These are phyloP conservation scores for Tympanopsis confertula DNA, from an alignment of 2,329 filamentous ascomycete species.

Conservation along the genomic window DNA sequence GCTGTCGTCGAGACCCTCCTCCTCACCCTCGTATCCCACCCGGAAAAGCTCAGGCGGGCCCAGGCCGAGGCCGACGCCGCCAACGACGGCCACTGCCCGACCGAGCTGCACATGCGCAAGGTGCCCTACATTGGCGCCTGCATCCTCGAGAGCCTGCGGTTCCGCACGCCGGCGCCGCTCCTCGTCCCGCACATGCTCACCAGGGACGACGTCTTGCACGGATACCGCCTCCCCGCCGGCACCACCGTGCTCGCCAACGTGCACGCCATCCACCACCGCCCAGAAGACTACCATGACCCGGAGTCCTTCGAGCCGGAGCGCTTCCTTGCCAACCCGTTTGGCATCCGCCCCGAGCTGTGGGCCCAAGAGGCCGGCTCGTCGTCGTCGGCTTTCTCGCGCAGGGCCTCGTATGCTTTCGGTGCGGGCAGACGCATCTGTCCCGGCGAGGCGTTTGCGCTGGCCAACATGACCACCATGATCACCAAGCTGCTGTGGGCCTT, in stretches of 20 bases:
- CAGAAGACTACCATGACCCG: conserved; percentile 6
- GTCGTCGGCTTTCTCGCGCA: no score
- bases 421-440: conserved; percentile 4
- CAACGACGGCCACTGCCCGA: conserved; percentile 4
- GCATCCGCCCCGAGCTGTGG: conserved; percentile 2
- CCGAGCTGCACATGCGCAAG: conserved; percentile 3
- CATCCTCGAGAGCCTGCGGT: conserved; percentile 7
- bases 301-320: conserved; percentile 7
- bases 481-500: conserved; percentile 6
- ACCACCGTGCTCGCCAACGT: conserved; percentile 6
- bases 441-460: conserved; percentile 3
- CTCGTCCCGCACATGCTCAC: conserved; percentile 6
- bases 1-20: conserved; percentile 6
- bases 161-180: conserved; percentile 6
- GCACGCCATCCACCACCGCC: conserved; percentile 7
- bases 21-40: conserved; percentile 6
- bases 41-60: conserved; percentile 6
- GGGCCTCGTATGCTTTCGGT: conserved; percentile 4
- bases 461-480: conserved; percentile 3
- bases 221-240: conserved; percentile 5
- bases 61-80: conserved; percentile 7
- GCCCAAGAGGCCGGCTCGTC: not conserved
- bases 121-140: conserved; percentile 9
- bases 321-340: conserved; percentile 6
- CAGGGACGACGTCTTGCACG: conserved; percentile 7